phyloP scores from a whole-genome alignment of 2,329 filamentous ascomycete genomes.

The Claviceps monticola region DNA sequence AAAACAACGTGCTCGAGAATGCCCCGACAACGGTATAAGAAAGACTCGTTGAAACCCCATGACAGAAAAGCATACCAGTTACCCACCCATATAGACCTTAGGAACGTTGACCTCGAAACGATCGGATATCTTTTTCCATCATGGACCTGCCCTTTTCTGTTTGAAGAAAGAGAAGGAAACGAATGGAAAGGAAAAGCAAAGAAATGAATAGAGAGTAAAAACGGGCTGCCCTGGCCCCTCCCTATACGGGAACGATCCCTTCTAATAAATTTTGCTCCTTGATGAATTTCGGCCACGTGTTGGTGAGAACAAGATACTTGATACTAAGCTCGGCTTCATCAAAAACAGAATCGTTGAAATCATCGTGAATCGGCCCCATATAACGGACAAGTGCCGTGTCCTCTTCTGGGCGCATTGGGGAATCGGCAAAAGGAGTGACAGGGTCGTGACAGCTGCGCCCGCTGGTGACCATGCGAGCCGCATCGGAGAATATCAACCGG shows the following conservation, averaged over 20 bases:
- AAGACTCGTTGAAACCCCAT: no score
- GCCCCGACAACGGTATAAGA: no score
- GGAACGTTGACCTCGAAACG: background rate
- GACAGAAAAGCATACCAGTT: no score
- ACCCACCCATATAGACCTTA: no score
- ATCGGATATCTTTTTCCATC: background rate
- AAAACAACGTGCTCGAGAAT: no score
- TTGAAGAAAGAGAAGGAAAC: no score
- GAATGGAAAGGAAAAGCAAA: background rate
- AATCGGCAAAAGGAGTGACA: conserved; percentile 28
- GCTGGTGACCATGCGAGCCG: conserved; percentile 32
- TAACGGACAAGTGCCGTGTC: conserved; percentile 18
- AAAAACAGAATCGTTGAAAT: conserved; percentile 42
- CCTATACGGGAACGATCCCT: background rate
- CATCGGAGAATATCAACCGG: conserved; percentile 40
- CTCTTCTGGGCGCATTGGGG: conserved; percentile 10
- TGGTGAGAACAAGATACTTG: conserved; percentile 54
- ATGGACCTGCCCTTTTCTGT: no score
- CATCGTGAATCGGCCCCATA: conserved; percentile 32
- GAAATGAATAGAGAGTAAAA: background rate
- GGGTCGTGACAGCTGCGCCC: conserved; percentile 25
- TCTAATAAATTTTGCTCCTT: conserved; percentile 25
- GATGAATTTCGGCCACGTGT: conserved; percentile 53
- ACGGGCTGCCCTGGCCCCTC: conserved; percentile 3
- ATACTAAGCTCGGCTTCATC: conserved; percentile 46